phyloP scores from a whole-genome alignment of 2,329 filamentous ascomycete genomes.

The Raffaelea ambrosiae region DNA sequence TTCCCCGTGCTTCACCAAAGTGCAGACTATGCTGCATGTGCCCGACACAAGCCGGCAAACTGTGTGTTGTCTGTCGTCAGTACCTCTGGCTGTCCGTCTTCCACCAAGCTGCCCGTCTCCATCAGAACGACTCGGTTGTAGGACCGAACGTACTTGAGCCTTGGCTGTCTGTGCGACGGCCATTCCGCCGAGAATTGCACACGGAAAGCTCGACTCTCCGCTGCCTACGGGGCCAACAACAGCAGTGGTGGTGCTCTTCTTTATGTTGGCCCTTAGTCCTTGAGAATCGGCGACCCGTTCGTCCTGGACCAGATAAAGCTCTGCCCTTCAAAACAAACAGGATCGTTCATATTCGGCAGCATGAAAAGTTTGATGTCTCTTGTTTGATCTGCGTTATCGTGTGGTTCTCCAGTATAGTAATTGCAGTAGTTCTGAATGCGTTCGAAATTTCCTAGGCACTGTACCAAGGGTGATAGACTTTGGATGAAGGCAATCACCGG shows the following conservation, averaged over 20 bases:
- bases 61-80: neutral
- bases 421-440: conserved; percentile 5
- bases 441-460: neutral
- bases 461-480: neutral
- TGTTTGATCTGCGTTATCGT: no score
- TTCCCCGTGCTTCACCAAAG: no score
- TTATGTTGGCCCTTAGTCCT: no score
- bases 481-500: neutral
- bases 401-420: no score
- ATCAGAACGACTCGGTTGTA: neutral
- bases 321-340: no score
- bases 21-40: no score
- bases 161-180: neutral
- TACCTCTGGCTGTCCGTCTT: neutral
- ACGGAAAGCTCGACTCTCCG: neutral
- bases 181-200: neutral
- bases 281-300: no score
- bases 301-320: no score
- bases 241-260: neutral
- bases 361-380: no score
- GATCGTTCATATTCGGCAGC: no score
- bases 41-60: neutral
- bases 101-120: neutral
- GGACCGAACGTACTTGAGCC: neutral
- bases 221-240: neutral